phyloP scores from a whole-genome alignment of 1,139 yeast genomes.

The Zygosaccharomyces pseudobailii region DNA sequence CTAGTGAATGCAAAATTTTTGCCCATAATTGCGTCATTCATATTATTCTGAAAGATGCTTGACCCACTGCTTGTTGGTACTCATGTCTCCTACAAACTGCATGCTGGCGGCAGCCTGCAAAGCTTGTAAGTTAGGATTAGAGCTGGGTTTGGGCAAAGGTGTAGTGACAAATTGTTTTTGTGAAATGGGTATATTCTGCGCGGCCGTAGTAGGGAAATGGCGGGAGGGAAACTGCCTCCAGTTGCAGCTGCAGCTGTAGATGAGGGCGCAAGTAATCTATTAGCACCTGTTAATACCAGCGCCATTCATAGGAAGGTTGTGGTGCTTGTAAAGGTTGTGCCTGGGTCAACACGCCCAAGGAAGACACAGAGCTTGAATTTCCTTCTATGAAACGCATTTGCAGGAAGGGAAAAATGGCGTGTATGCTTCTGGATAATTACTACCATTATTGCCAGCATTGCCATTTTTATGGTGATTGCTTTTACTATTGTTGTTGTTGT shows the following conservation, averaged over 20 bases:
- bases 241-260: constrained; percentile 4
- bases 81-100: constrained; percentile 12
- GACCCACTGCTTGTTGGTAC: constrained; percentile 17
- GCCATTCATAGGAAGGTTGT: constrained; percentile 7
- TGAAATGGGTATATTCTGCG: constrained; percentile 8
- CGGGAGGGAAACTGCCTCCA: constrained; percentile 13
- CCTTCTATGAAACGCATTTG: constrained; percentile 27
- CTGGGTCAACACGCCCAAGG: constrained; percentile 11
- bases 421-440: constrained; percentile 26
- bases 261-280: constrained; percentile 1
- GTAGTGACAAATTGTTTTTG: constrained; percentile 11
- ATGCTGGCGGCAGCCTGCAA: constrained; percentile 9
- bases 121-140: constrained; percentile 12
- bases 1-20: constrained; percentile 18
- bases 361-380: constrained; percentile 33
- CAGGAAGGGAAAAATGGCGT: constrained; percentile 32
- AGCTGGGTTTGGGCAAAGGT: constrained; percentile 13
- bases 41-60: constrained; percentile 14
- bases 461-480: constrained; percentile 5
- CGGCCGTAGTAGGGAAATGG: constrained; percentile 6
- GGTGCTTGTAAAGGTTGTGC: constrained; percentile 13
- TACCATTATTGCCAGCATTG: constrained; percentile 5
- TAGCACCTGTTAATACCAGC: constrained; percentile 9
- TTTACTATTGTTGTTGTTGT: constrained; percentile 7
- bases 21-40: constrained; percentile 12